A percentile compares a stretch with the other conserved stretches of the same genome.
Evolutionary conservation across 1,139 yeast species (phyloP).

Genomic region (Yamadazyma epiphylla): DNA sequence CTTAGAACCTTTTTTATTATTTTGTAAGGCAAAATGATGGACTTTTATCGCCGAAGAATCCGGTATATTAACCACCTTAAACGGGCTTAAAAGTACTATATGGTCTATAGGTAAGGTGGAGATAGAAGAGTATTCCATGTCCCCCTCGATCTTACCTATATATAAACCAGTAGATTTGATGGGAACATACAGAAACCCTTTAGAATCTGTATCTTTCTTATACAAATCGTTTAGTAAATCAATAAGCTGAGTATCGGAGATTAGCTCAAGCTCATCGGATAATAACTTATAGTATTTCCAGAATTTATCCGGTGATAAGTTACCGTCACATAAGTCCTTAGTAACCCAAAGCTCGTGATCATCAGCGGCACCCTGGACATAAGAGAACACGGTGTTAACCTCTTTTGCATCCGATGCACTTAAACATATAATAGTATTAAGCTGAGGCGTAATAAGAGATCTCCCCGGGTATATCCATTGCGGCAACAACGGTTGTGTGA

Average conservation of each 20-base stretch:
- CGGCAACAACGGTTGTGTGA: constrained; percentile 56
- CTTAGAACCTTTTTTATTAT: constrained; percentile 63
- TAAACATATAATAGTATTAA: constrained; percentile 39
- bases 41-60: constrained; percentile 2
- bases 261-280: constrained; percentile 24
- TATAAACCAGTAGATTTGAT: constrained; percentile 20
- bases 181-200: background rate
- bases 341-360: constrained; percentile 88
- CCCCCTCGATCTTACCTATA: constrained; percentile 24
- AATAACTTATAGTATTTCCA: constrained; percentile 46
- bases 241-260: constrained; percentile 23
- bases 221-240: constrained; percentile 12
- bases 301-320: constrained; percentile 50
- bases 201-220: background rate
- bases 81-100: constrained; percentile 23
- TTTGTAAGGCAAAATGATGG: constrained; percentile 25
- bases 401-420: constrained; percentile 50
- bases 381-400: constrained; percentile 25
- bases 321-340: constrained; percentile 27
- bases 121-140: constrained; percentile 12
- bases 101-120: constrained; percentile 6
- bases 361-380: constrained; percentile 91
- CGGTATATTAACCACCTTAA: constrained; percentile 2
- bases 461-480: constrained; percentile 66
- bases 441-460: constrained; percentile 2